Evolutionary conservation across 768 basidiomycete species (phyloP), one percentile per base, ranked within the genome.

Genomic region (Lactarius vividus): DNA sequence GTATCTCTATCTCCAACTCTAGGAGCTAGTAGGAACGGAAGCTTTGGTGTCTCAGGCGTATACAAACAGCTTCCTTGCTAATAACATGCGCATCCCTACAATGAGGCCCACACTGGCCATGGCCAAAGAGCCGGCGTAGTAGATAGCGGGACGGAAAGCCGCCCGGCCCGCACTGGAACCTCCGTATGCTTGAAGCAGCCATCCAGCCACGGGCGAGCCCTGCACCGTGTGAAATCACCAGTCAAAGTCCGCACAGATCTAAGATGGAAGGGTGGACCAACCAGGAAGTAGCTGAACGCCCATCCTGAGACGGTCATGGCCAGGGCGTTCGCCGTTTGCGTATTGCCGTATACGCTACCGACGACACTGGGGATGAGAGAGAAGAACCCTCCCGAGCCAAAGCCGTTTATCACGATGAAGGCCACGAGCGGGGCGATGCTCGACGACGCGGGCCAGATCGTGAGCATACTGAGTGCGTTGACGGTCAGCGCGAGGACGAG

Each of bases 281-380:
- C 71, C 62, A 71, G 63, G 8, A 74, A 57, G 46, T 75, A 76
- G 44, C 77, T 74, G 33, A 73, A 67, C 0, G 71, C 71, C 75
- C 74, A 76, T 4, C 74, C 76, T 0, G 73, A 73, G 33, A 74
- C 71, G 35, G 76, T 66, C 76, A 78, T 76, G n/a, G 74, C 74
- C 40, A 78, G 73, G 1, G 76, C 76, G 23, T 72, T 70, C n/a
- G 73, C 65, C 23, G 75, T 67, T 29, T 75, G 65, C 13, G 68
- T 73, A n/a, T 71, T 46, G 28, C 73, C 74, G 60, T 75, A 78
- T 11, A 75, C 52, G 26, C 73, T 68, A 2, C 72, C 74, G 0
- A 77, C 71, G 33, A 78, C 75, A 0, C 67, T 74, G 1, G 75
- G 76, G 69, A 76, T 75, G 4, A 74, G 74, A 53, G 76, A 72